phyloP scores from a whole-genome alignment of 345 rosid species.

The Salix arbutifolia region DNA sequence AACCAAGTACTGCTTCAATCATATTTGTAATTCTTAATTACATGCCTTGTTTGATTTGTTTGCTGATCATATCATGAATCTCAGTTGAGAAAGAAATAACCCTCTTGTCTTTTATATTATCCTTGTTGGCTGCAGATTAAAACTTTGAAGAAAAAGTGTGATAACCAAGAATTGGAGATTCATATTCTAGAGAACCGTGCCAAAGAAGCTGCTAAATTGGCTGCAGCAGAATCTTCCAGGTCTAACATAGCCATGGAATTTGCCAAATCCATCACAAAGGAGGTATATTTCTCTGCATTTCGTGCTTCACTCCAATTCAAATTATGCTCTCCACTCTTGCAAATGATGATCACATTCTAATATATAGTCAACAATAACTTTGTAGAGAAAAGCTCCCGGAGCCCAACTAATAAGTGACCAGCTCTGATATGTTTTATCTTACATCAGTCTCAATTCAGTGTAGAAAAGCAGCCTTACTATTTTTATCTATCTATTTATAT shows the following conservation, averaged over 20 bases:
- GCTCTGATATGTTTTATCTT: too few relatives aligned
- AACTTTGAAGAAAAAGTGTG: slow-evolving; percentile 57
- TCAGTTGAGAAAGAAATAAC: background rate
- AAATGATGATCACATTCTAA: background rate
- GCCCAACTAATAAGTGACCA: too few relatives aligned
- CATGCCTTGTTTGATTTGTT: slow-evolving; percentile 11
- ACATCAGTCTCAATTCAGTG: too few relatives aligned
- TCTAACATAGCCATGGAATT: slow-evolving; percentile 51
- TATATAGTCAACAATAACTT: too few relatives aligned
- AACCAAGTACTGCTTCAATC: slow-evolving; percentile 46
- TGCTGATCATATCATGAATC: background rate
- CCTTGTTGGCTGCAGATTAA: slow-evolving; percentile 42
- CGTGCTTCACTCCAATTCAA: background rate
- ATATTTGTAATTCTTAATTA: slow-evolving; percentile 9
- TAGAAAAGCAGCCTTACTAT: too few relatives aligned
- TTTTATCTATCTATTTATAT: too few relatives aligned
- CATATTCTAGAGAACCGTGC: slow-evolving; percentile 42
- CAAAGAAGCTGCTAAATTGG: slow-evolving; percentile 46
- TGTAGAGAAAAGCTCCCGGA: too few relatives aligned
- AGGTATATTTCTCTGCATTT: slow-evolving; percentile 38
- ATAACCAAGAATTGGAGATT: slow-evolving; percentile 62
- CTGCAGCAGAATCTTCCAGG: slow-evolving; percentile 50
- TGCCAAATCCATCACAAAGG: slow-evolving; percentile 49
- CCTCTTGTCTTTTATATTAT: slow-evolving; percentile 5
- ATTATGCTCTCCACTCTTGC: background rate